Base-by-base conservation (phyloP, 768 basidiomycete species). In the Lactarius vividus region DNA sequence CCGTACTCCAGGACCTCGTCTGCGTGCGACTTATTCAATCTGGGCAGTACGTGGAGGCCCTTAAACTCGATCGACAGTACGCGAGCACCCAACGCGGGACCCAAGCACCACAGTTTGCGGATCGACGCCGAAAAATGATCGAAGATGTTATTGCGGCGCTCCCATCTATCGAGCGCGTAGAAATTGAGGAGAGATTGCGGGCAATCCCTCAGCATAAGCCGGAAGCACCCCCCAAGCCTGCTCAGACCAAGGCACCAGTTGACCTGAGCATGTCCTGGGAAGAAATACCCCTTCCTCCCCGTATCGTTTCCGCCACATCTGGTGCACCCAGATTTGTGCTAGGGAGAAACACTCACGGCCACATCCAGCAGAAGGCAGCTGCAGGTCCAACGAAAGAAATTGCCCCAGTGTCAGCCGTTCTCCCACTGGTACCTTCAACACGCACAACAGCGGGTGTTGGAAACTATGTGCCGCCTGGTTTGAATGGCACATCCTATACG, bases 11-110 rank as follows among this genome's bases (percentile, higher is more conserved):
- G 73, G 89, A 94, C 68, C 81, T 94, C n/a, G 80, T 91, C 33
- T 91, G 88, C 66, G 84, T 89, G 18, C 87, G 92, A 11, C 83
- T 93, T 10, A 83, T 94, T 39, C 88, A 91, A 72, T 82, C 80
- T 3, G 92, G 91, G 4, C 83, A 84, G 64, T 86, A 88, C 70
- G 76, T 82, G 0, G 85, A 86, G n/a, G 92, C 91, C 10, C 84
- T 93, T 72, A 88, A 87, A 76, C 79, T 91, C 52, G 91, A 94
- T 74, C 83, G 84, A 58, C 80, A 83, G 70, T 87, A 91, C 69
- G 65, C 75, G 18, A 72, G 67, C 23, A 61, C 67, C 4, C 61
- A 53, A 40, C 65, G 65, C 74, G 80, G 46, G 75, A 80, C 11
- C 72, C 77, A n/a, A 78, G 81, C 7, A 66, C 79, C n/a, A 71